Base-by-base conservation (phyloP, 2,329 filamentous ascomycete genomes). In the Penicillium brasilianum region DNA sequence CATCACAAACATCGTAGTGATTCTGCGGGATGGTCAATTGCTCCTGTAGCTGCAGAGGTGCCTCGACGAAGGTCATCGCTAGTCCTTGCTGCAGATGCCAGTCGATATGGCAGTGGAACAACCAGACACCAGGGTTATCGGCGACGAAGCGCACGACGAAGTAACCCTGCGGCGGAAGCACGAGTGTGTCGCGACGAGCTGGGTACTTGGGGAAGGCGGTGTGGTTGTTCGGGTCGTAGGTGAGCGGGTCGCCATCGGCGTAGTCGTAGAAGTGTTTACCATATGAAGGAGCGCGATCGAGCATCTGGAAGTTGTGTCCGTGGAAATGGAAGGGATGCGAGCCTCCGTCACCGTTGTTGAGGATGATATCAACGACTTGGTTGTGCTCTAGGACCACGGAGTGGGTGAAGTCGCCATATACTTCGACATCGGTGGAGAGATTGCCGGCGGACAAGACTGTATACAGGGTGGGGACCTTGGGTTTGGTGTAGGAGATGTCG, bases 101-200 rank as follows among this genome's bases (percentile, higher is more conserved):
- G 71, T 91, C 89, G 56, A 93, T 89, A 73, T 94, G 91, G 76
- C 90, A 93, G 76, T 93, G 90, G 78, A 93, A 90, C 4, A 90
- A 75, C 88, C 88, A 90, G 22, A 90, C 80, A 39, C 85, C 78
- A 1, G 78, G 78, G 60, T 80, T 81, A 58, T 80, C 74, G 16
- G 77, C 75, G 22, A 76, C 66, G 63, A 83, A 82, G 0, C 81
- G 71, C 11, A 94, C 71, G 11, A 92, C 85, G 25, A 90, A 83
- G 73, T 90, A 87, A 0, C 90, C 89, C 34, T 85, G 82, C 0
- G 88, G 88, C 20, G 83, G 83, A 0, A 92, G 76, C 1, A 89
- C 84, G 0, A 90, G 75, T 0, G 88, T 91, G 63, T 94, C 91
- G 8, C 91, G 81, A 7, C 89, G 80, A 80, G 91, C 85, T 0